Evolutionary conservation across 805 yeast species (phyloP).

Genomic region (Yamadazyma laniorum): DNA sequence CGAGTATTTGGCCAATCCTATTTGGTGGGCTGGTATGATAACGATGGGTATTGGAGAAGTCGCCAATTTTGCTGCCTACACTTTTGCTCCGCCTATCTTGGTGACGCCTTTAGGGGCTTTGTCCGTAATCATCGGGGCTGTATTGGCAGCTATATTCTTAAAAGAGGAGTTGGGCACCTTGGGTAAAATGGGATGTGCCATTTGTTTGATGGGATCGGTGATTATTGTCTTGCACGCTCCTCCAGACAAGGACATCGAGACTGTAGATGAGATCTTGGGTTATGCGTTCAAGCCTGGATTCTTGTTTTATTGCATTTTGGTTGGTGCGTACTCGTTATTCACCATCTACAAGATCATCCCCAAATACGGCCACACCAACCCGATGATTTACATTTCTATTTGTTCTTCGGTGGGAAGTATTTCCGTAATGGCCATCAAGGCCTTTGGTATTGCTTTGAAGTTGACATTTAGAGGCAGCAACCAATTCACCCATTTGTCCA

Average conservation of each 20-base stretch:
- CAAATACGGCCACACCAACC: constrained; percentile 71
- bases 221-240: constrained; percentile 91
- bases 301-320: constrained; percentile 60
- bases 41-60: constrained; percentile 90
- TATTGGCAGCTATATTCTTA: constrained; percentile 78
- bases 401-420: constrained; percentile 90
- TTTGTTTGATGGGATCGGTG: constrained; percentile 83
- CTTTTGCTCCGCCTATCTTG: constrained; percentile 90
- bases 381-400: constrained; percentile 85
- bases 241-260: constrained; percentile 83
- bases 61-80: constrained; percentile 92
- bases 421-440: constrained; percentile 88
- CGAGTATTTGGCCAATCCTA: constrained; percentile 76
- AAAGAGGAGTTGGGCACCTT: constrained; percentile 84
- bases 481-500: constrained; percentile 81
- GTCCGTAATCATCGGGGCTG: constrained; percentile 88
- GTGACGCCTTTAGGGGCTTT: constrained; percentile 92
- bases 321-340: constrained; percentile 64
- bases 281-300: constrained; percentile 82
- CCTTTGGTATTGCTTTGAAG: constrained; percentile 88
- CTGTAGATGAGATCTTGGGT: constrained; percentile 81
- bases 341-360: constrained; percentile 88
- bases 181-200: constrained; percentile 92
- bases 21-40: constrained; percentile 92
- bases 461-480: constrained; percentile 81